Conservation (phyloP, 1,284 basidiomycete species). For the Spongispora temasekensis region DNA sequence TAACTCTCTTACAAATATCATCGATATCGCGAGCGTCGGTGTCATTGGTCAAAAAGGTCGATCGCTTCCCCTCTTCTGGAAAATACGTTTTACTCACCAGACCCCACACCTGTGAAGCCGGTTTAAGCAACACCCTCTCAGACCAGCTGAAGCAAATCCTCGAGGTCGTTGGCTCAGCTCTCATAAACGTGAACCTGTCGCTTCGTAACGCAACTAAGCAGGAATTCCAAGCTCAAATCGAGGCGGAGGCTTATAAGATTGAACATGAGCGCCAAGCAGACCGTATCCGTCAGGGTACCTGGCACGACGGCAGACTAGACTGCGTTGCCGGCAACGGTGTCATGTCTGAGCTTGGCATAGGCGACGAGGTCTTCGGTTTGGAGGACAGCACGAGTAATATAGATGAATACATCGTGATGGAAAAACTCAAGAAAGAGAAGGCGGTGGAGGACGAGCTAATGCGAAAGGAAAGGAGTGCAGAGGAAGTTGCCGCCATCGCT, state of each 20-base stretch:
- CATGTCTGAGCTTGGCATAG: conserved; percentile 81
- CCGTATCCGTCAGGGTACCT: conserved; percentile 57
- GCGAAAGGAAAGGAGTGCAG: conserved; percentile 36
- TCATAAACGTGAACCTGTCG: conserved; percentile 63
- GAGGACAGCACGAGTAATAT: conserved; percentile 35
- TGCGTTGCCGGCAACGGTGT: conserved; percentile 80
- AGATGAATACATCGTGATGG: conserved; percentile 7
- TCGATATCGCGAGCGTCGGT: conserved; percentile 92
- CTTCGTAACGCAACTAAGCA: conserved; percentile 49
- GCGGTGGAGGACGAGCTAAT: conserved; percentile 32
- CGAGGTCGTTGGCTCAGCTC: conserved; percentile 73
- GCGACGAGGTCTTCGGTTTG: conserved; percentile 59
- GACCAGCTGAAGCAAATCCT: conserved; percentile 88
- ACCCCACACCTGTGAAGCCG: conserved; percentile 55
- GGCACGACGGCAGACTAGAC: conserved; percentile 84
- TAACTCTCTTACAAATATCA: conserved; percentile 80
- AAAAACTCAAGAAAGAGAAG: conserved; percentile 25
- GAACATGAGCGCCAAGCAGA: conserved; percentile 42
- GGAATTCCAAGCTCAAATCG: conserved; percentile 38
- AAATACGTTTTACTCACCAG: conserved; percentile 1
- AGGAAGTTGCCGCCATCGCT: conserved; percentile 53
- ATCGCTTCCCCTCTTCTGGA: not conserved
- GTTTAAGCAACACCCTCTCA: conserved; percentile 80
- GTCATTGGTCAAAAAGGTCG: conserved; percentile 92
- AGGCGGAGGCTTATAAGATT: conserved; percentile 33